Evolutionary conservation across 2,329 filamentous ascomycete genomes (phyloP).

Genomic region (Pseudogymnoascus sp.): DNA sequence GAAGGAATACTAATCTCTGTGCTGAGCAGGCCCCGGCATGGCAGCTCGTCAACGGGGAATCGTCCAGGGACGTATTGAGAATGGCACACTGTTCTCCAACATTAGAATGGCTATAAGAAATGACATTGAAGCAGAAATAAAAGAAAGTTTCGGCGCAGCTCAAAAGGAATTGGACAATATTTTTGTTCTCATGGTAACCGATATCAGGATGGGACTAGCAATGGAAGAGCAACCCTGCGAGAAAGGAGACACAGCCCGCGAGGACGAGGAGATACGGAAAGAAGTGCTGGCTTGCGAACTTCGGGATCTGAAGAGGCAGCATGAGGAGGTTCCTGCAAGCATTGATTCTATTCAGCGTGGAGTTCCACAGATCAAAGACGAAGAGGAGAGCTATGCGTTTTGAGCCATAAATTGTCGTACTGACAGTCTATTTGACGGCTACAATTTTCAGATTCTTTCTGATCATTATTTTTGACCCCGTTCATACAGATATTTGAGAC

Average conservation of each 20-base stretch:
- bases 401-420: background rate
- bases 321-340: background rate
- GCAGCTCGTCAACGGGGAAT: constrained; percentile 10
- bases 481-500: background rate
- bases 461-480: background rate
- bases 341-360: background rate
- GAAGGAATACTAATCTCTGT: constrained; percentile 1
- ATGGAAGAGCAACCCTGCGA: background rate
- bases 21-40: constrained; percentile 10
- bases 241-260: background rate
- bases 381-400: background rate
- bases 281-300: background rate
- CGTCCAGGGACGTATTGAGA: constrained; percentile 12
- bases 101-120: constrained; percentile 13
- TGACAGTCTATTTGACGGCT: background rate
- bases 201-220: constrained; percentile 11
- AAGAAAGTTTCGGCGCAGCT: constrained; percentile 8
- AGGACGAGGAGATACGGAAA: background rate
- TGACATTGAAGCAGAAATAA: constrained; percentile 8
- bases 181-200: constrained; percentile 7
- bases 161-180: background rate
- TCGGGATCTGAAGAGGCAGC: background rate
- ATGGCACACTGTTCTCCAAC: constrained; percentile 15
- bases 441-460: background rate
- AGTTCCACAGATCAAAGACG: background rate